Evolutionary conservation across 805 yeast genomes (phyloP).

Genomic region (Saccharomycopsis sp.): DNA sequence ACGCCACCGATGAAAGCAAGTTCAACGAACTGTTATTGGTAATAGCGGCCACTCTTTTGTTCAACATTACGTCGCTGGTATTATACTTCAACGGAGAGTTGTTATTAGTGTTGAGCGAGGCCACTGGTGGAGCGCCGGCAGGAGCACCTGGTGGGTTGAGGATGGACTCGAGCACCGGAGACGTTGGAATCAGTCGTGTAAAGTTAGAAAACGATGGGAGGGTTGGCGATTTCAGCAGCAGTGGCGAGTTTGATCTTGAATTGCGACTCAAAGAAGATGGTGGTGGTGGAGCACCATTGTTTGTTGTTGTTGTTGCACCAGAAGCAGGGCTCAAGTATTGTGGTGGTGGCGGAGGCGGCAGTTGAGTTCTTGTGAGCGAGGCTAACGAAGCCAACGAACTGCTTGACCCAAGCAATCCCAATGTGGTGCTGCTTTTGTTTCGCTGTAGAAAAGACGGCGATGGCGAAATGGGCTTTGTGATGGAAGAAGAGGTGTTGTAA

Average conservation of each 20-base stretch:
- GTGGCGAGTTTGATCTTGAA: slow-evolving; percentile 9
- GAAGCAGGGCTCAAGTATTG: slow-evolving; percentile 10
- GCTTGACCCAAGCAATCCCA: background rate
- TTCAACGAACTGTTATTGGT: slow-evolving; percentile 7
- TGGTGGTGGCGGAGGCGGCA: background rate
- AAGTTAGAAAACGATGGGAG: slow-evolving; percentile 16
- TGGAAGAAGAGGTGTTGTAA: too few relatives aligned
- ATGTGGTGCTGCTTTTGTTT: slow-evolving; percentile 1
- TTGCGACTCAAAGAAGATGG: slow-evolving; percentile 2
- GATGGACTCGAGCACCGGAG: slow-evolving; percentile 14
- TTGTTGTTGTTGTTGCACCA: background rate
- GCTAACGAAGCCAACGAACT: slow-evolving; percentile 2
- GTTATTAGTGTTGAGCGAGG: too few relatives aligned
- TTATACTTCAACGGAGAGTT: too few relatives aligned
- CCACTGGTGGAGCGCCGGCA: too few relatives aligned
- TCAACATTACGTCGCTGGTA: too few relatives aligned
- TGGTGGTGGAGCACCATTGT: background rate
- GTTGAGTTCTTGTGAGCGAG: background rate
- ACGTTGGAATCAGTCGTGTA: slow-evolving; percentile 16
- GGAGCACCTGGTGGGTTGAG: background rate
- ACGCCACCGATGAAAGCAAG: slow-evolving; percentile 9
- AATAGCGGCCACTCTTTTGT: too few relatives aligned
- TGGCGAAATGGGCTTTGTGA: too few relatives aligned
- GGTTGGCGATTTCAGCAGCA: slow-evolving; percentile 10
- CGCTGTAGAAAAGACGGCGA: too few relatives aligned